Evolutionary conservation across 495 filamentous ascomycete species (phyloP), one percentile per base, ranked within the genome.

Genomic region (Pseudevernia furfuracea): DNA sequence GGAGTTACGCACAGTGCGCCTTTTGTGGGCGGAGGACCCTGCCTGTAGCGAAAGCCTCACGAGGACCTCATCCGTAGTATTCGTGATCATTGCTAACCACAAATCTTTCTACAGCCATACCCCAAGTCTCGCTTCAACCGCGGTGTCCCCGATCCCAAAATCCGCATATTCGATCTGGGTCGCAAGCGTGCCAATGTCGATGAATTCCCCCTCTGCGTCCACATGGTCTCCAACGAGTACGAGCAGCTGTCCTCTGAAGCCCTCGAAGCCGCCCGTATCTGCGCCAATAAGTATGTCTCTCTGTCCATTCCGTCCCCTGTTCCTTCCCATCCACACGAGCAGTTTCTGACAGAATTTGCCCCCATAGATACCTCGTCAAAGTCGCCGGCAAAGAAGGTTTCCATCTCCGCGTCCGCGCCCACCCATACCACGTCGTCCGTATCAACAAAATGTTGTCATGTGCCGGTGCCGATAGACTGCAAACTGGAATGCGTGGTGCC

Each of bases 391-490:
- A 98, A 87, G 94, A 98, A 88, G 85, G 87, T 80, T 98, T 98
- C 91, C 94, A 98, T 80, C 82, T 98, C 73, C 92, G 94, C 72
- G 88, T 98, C 77, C 93, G 94, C 77, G 93, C 91, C 73, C 94
- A 97, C 85, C 94, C 94, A 67, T 96, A 89, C 91, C 94, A 98
- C 83, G 93, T 97, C 80, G 85, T 97, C 83, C 94, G 94, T 80
- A 98, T 98, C 91, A 98, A 98, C 90, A 98, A 98, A 86, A 97
- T 98, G 94, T 90, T 98, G 88, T 97, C 93, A 69, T 97, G 94
- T 78, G 94, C 94, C 73, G 94, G 94, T 81, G 94, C 94, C 86
- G 94, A 98, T 97, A 87, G 94, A 85, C 86, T 98, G 74, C 94
- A 98, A 80, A 97, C 94, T 68, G 94, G 94, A 81, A 98, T 98